Base-by-base conservation (phyloP, 2,329 filamentous ascomycete genomes). In the Aspergillus sclerotialis region DNA sequence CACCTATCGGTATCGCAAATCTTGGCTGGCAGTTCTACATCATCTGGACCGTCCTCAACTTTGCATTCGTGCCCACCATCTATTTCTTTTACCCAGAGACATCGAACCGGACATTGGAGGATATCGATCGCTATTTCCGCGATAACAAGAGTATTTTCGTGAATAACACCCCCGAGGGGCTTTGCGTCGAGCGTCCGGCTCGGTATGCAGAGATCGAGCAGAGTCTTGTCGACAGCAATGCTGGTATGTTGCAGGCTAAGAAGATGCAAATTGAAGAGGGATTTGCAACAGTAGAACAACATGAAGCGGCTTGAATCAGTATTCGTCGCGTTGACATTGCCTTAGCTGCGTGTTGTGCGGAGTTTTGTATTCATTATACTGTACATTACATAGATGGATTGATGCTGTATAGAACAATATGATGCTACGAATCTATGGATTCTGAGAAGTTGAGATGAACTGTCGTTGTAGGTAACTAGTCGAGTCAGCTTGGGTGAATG, bases 11-110 rank as follows among this genome's bases (percentile, higher is more conserved):
- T 0, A 55, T 59, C 17, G 41, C 45, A n/a, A 54, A 49, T 18
- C 44, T 60, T 7, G 50, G 54, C 11, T 59, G 52, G 45, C 35
- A 40, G 2, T 57, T 56, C 39, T 59, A 50, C 38, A 48, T 56
- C 19, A 50, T 56, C 30, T 53, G 52, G 49, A 41, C 49, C n/a
- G 38, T 50, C 3, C 30, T 55, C 21, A 50, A 48, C 28, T 43
- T 45, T 13, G 39, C 46, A 3, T 52, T 56, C 30, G 44, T 60
- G 7, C 48, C 52, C 3, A 44, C 47, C 14, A 49, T 50, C 5
- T 58, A 56, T 34, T 36, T 55, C 24, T 53, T 58, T 38, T 57
- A 58, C 27, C 53, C 55, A 0, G 54, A 57, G 39, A 58, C 53
- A 3, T 45, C 47, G 4, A 52, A 52, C 23, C 46, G 51, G 2